Evolutionary conservation across 2,329 filamentous ascomycete species (phyloP), one percentile per base, ranked within the genome.

Genomic region (Ilyonectria robusta): DNA sequence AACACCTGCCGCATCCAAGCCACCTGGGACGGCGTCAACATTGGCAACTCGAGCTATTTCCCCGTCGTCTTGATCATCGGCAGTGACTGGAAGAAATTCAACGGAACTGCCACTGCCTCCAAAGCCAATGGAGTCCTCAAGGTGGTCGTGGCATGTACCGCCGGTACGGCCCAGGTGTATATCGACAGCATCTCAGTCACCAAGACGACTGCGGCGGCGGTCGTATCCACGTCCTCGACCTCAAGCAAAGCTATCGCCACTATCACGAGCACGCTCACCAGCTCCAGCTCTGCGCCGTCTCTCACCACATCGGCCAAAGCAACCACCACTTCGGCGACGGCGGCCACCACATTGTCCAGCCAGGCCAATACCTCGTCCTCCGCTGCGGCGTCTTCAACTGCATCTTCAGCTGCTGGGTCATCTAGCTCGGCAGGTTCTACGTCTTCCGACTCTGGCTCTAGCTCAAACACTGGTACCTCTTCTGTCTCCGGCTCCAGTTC

Each of bases 41-140:
- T 64, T 42, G 61, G 46, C 47, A 64, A 59, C 54, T 53, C 61
- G 8, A 47, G 33, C 6, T 40, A 47, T 15, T 64, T 64, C 55
- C 21, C 54, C 1, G 55, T 26, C 2, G 54, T 37, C 17, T 48
- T 48, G n/a, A n/a, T 47, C n/a, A 31, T 17, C n/a, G n/a, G 26
- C 8, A 19, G 4, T 11, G 15, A 8, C 26, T 51, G 47, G 47
- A 19, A 10, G 7, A 7, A n/a, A 2, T 31, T n/a, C 19, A 42
- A 42, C 40, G 15, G 15, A 42, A 42, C 40, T 4, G 15, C 15
- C 40, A 42, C 15, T n/a, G 40, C 40, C 19, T n/a, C 40, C 40
- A 42, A n/a, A n/a, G n/a, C 47, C 15, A 6, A 26, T 6, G 47
- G 47, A 19, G n/a, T 15, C 15, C 29, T 51, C 17, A 51, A 51